These are phyloP conservation scores for Xerocomus amazonicus DNA, from an alignment of 1,284 basidiomycete species.

Conservation along the genomic window DNA sequence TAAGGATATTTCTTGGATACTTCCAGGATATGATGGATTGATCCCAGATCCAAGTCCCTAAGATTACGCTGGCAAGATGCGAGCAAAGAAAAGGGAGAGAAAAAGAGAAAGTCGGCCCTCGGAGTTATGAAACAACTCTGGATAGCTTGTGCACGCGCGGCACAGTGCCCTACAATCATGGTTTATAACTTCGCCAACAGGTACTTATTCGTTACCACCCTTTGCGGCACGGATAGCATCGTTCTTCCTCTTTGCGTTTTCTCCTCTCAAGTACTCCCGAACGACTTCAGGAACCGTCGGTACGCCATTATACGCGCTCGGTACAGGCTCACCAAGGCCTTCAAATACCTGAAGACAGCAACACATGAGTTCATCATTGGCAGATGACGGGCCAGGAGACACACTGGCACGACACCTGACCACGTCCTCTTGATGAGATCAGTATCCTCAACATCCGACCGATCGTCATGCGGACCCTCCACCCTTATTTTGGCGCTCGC, in stretches of 20 bases:
- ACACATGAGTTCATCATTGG: background rate
- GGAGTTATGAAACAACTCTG: no score
- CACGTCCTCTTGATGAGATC: slow-evolving; percentile 19
- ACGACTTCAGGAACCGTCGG: slow-evolving; percentile 19
- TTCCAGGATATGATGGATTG: no score
- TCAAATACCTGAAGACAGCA: slow-evolving; percentile 19
- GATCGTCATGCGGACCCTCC: slow-evolving; percentile 24
- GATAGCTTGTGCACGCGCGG: no score
- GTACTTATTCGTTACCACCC: background rate
- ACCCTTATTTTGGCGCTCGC: slow-evolving; percentile 26
- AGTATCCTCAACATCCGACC: slow-evolving; percentile 13
- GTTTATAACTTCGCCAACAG: no score
- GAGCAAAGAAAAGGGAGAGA: no score
- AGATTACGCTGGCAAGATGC: no score
- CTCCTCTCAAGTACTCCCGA: slow-evolving; percentile 19
- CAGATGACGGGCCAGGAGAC: background rate
- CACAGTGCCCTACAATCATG: no score
- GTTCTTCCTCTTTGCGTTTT: slow-evolving; percentile 26
- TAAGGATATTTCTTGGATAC: no score
- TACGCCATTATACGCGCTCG: slow-evolving; percentile 21
- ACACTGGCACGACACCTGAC: slow-evolving; percentile 27
- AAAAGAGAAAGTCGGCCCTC: no score
- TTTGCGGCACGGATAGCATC: slow-evolving; percentile 19
- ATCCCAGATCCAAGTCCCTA: no score
- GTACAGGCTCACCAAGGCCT: slow-evolving; percentile 26